A percentile compares a stretch with the other conserved stretches of the same genome.
Evolutionary conservation across 176 grass and related monocot species (phyloP).

Genomic region (Musa acuminata): DNA sequence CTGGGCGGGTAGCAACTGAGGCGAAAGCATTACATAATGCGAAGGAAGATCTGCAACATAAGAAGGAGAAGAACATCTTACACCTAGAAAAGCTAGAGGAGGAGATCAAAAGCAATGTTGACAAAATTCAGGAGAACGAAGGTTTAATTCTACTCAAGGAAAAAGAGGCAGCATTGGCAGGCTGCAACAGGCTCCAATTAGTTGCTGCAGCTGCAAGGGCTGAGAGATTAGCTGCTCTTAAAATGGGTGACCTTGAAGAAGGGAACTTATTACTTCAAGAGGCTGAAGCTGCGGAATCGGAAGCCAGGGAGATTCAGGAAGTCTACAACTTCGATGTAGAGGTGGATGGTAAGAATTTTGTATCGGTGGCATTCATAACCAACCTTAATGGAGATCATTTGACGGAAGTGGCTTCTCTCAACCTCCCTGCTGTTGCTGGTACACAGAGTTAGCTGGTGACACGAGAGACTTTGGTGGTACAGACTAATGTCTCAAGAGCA

Average conservation of each 20-base stretch:
- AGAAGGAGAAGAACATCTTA: slow-evolving; percentile 45
- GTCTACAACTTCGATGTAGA: slow-evolving; percentile 52
- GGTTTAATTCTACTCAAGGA: slow-evolving; percentile 64
- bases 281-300: slow-evolving; percentile 63
- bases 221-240: slow-evolving; percentile 74
- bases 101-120: slow-evolving; percentile 47
- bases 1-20: slow-evolving; percentile 74
- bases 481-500: not conserved
- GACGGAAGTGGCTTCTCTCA: not conserved
- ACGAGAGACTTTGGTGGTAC: not conserved
- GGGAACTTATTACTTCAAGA: slow-evolving; percentile 52
- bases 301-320: slow-evolving; percentile 61
- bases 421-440: not conserved
- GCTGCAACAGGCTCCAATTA: slow-evolving; percentile 68
- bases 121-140: slow-evolving; percentile 71
- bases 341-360: slow-evolving; percentile 31
- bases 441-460: not conserved
- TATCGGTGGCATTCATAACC: slow-evolving; percentile 53
- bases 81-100: slow-evolving; percentile 64
- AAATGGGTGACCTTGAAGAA: slow-evolving; percentile 64
- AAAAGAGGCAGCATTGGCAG: slow-evolving; percentile 71
- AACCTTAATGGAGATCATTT: slow-evolving; percentile 3
- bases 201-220: slow-evolving; percentile 65
- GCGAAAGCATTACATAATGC: slow-evolving; percentile 70
- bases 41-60: slow-evolving; percentile 64